Base-by-base conservation (phyloP, 441 rosid species). In the Adansonia madagascariensis region DNA sequence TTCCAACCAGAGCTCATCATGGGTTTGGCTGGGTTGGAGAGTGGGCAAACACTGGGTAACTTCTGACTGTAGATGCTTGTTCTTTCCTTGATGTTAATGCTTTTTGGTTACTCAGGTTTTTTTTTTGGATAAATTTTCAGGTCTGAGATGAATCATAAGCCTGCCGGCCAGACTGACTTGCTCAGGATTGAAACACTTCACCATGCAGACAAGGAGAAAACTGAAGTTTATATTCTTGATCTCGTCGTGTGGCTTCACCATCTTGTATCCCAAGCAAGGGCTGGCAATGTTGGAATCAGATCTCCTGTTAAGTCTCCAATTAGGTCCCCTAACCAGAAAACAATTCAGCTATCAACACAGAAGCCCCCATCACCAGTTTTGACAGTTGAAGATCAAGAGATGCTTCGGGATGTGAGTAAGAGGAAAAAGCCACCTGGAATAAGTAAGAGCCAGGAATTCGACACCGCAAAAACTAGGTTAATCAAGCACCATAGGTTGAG, bases 1-100 rank as follows among this genome's bases (percentile, higher is more conserved):
- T 18, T 73, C 53, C 71, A 44, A 73, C 67, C 77, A 95, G 98
- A 78, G 99, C 99, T 62, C 99, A 95, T 89, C 99, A 95, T 63
- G 99, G 99, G 76, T 93, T 95, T 80, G 99, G 99, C 43, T 95
- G 99, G 99, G 99, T 95, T 75, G 99, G 99, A 82, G 97, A 95
- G 89, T 93, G 98, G 99, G 99, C 99, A 27, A 93, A 92, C 79
- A 86, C 97, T 0, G 99, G 99, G 99, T 93, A 78, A 85, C 90
- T 77, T 77, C 55, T 22, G 11, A 53, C 18, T 22, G 43, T 56
- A 46, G 66, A 61, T 43, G 62, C 67, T 39, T 49, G 8, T 67
- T 75, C 41, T 24, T 57, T 47, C 22, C 55, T 75, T 2, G 31
- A 4, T 71, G 47, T 71, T 71, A 27, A 53, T 63, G 64, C 1